Percentiles rank a stretch among this genome's conserved stretches.
Evolutionary conservation across 2,329 filamentous ascomycete genomes (phyloP).

Genomic region (Fusarium sp.): DNA sequence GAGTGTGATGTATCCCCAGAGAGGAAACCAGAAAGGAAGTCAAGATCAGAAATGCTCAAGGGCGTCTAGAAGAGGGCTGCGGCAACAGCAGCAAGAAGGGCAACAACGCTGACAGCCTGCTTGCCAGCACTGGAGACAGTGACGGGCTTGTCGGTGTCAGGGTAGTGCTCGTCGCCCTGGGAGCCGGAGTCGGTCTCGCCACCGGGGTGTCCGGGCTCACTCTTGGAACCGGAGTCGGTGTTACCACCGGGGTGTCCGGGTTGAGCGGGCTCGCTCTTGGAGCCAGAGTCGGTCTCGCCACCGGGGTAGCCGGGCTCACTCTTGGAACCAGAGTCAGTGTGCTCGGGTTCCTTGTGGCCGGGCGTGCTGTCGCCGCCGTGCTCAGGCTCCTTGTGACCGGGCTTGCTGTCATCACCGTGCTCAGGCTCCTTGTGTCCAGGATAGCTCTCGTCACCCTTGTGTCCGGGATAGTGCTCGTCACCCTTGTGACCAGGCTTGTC

Average conservation of each 20-base stretch:
- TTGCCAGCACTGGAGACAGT: conserved; percentile 32
- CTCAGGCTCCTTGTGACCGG: too few species aligned
- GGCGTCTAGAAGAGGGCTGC: conserved; percentile 31
- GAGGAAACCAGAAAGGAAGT: conserved; percentile 21
- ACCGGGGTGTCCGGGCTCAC: conserved; percentile 2
- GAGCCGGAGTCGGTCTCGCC: neutral
- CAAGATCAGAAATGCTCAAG: neutral
- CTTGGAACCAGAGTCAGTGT: too few species aligned
- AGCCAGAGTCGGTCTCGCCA: neutral
- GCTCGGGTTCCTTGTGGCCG: too few species aligned
- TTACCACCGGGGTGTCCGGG: neutral
- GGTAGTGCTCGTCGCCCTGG: neutral
- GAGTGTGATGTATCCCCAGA: conserved; percentile 6
- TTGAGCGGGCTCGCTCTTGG: neutral
- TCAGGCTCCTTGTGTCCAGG: too few species aligned
- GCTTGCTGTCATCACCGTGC: too few species aligned
- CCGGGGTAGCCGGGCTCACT: neutral
- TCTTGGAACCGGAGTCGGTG: neutral
- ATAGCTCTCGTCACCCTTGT: too few species aligned
- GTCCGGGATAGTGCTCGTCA: too few species aligned
- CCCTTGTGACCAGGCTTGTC: too few species aligned
- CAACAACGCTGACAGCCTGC: conserved; percentile 34
- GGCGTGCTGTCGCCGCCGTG: too few species aligned
- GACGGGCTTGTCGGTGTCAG: conserved; percentile 20
- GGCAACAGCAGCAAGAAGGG: conserved; percentile 30